Percentiles rank a stretch among this genome's conserved stretches.
Conservation (phyloP, 169 alveolate genomes). For the Plasmodium berghei region DNA sequence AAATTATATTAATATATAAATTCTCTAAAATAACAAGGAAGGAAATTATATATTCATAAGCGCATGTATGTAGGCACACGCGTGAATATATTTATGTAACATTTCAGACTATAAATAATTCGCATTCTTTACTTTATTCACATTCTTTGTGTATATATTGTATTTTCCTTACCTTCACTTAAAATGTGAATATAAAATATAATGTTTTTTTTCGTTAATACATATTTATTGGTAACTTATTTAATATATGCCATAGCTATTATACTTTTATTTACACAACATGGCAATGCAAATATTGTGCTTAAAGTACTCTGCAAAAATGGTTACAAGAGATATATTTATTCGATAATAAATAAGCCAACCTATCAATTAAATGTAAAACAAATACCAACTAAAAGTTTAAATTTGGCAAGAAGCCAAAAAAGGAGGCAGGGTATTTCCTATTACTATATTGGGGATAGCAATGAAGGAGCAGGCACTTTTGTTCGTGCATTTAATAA, state of each 20-base stretch:
- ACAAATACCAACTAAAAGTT: not conserved
- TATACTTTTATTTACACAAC: constrained; percentile 1
- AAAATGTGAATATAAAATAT: constrained; percentile 10
- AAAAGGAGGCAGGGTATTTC: too few relatives aligned
- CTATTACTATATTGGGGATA: too few relatives aligned
- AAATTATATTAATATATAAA: too few relatives aligned
- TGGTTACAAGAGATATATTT: not conserved
- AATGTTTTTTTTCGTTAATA: constrained; percentile 23
- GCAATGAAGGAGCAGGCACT: too few relatives aligned
- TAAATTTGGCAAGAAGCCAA: too few relatives aligned
- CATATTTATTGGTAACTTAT: not conserved
- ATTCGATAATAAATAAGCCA: not conserved
- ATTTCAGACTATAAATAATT: too few relatives aligned
- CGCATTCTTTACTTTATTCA: too few relatives aligned
- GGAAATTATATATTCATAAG: too few relatives aligned
- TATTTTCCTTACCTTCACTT: not conserved
- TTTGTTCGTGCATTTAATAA: constrained; percentile 17
- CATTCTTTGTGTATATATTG: too few relatives aligned
- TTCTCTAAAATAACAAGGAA: too few relatives aligned
- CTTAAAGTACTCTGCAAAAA: not conserved
- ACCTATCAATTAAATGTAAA: not conserved
- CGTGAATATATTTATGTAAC: too few relatives aligned
- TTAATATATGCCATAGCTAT: constrained; percentile 1
- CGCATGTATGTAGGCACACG: too few relatives aligned
- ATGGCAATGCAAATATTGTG: constrained; percentile 10